Conservation (phyloP, 1,284 basidiomycete species). For the Moniliella sp. region DNA sequence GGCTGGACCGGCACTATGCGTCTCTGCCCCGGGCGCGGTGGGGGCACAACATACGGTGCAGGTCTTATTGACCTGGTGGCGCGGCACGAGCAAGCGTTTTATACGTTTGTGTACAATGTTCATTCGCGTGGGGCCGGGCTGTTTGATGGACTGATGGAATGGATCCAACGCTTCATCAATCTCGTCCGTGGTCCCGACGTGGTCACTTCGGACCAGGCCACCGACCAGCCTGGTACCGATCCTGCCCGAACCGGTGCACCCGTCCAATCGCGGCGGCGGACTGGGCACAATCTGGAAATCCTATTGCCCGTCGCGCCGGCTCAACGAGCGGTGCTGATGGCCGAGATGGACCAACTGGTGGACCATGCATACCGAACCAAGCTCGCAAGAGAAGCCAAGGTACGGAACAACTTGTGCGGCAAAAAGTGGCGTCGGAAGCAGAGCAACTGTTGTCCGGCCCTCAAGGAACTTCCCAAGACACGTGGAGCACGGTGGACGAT, state of each 20-base stretch:
- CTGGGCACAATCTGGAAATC: constrained; percentile 24
- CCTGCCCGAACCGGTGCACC: constrained; percentile 6
- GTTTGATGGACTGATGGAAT: constrained; percentile 79
- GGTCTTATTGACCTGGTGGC: constrained; percentile 79
- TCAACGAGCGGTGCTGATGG: constrained; percentile 13
- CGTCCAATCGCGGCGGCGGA: too few species aligned
- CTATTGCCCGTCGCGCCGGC: constrained; percentile 21
- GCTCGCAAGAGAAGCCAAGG: constrained; percentile 24
- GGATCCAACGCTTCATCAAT: constrained; percentile 86
- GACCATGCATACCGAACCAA: constrained; percentile 27
- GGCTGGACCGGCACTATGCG: constrained; percentile 73
- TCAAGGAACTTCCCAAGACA: neutral
- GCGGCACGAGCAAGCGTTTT: constrained; percentile 84
- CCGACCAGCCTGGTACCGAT: constrained; percentile 1
- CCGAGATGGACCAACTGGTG: constrained; percentile 25
- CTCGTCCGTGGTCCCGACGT: constrained; percentile 66
- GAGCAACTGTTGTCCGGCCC: neutral
- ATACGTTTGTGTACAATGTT: constrained; percentile 91
- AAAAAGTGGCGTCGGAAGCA: constrained; percentile 42
- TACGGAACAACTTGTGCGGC: constrained; percentile 15
- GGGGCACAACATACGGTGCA: constrained; percentile 71
- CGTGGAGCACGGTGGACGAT: constrained; percentile 9
- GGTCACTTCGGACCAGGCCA: constrained; percentile 36
- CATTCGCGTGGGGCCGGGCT: constrained; percentile 86
- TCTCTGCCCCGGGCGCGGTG: constrained; percentile 39